These are phyloP conservation scores for Thecamonas trahens DNA, from an alignment of 78 protist genomes.

Conservation along the genomic window DNA sequence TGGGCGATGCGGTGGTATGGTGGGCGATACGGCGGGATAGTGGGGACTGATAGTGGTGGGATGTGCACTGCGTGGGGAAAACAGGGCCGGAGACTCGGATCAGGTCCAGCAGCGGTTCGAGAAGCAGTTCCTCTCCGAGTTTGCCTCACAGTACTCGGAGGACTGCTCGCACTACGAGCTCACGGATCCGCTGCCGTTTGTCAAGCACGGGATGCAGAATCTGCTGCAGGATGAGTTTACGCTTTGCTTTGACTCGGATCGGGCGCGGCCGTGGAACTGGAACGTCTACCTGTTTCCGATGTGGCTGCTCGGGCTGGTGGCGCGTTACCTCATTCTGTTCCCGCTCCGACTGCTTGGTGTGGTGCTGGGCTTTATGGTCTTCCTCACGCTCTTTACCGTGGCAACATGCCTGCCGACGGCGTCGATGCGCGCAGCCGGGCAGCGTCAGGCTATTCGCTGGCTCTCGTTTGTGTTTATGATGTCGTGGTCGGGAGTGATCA, in stretches of 20 bases:
- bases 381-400: background rate
- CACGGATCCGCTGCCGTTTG: too few relatives aligned
- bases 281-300: constrained; percentile 53
- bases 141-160: too few relatives aligned
- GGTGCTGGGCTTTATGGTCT: background rate
- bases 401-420: background rate
- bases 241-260: constrained; percentile 37
- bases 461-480: constrained; percentile 23
- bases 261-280: constrained; percentile 61
- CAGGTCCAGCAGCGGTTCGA: too few relatives aligned
- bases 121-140: too few relatives aligned
- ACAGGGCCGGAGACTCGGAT: too few relatives aligned
- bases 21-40: too few relatives aligned
- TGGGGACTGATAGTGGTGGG: too few relatives aligned
- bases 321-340: constrained; percentile 58
- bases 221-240: constrained; percentile 60
- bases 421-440: background rate
- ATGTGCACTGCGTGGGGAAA: too few relatives aligned
- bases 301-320: constrained; percentile 57
- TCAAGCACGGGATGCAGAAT: constrained; percentile 30
- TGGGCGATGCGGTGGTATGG: too few relatives aligned
- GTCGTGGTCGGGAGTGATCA: constrained; percentile 57
- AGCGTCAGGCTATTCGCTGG: constrained; percentile 15
- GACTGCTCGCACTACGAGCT: too few relatives aligned
- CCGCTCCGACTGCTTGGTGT: constrained; percentile 33